Conservation (phyloP, 257 asterid genomes). For the Scutellaria galericulata region DNA sequence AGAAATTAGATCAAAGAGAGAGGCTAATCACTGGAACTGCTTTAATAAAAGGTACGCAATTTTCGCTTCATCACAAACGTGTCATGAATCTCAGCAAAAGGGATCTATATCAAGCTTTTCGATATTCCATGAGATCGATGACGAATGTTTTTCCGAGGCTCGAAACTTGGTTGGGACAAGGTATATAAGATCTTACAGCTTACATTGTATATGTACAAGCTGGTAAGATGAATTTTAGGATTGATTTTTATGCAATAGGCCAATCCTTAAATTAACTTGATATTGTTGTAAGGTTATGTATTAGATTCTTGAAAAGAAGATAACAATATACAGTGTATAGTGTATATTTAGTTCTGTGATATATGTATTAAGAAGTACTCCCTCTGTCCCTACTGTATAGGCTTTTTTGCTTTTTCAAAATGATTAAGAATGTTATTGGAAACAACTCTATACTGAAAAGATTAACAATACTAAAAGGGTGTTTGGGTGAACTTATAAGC, state of each 20-base stretch:
- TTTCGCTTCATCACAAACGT: not conserved
- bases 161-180: not conserved
- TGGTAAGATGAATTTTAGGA: slow-evolving; percentile 15
- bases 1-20: slow-evolving; percentile 84
- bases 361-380: no score
- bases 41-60: slow-evolving; percentile 45
- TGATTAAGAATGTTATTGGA: no score
- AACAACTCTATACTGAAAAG: no score
- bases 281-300: not conserved
- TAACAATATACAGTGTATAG: no score
- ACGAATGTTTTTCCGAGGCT: not conserved
- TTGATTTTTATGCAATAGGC: slow-evolving; percentile 32
- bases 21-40: slow-evolving; percentile 92
- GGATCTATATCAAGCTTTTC: no score
- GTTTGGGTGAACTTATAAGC: no score
- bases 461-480: no score
- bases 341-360: no score
- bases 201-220: slow-evolving; percentile 13
- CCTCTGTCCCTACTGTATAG: no score
- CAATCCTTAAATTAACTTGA: not conserved
- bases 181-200: not conserved
- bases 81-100: not conserved
- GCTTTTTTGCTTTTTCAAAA: no score
- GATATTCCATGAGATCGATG: not conserved
- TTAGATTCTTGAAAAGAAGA: no score